Evolutionary conservation across 495 filamentous ascomycete genomes (phyloP), one percentile per base, ranked within the genome.

Genomic region (Coniosporium apollinis): DNA sequence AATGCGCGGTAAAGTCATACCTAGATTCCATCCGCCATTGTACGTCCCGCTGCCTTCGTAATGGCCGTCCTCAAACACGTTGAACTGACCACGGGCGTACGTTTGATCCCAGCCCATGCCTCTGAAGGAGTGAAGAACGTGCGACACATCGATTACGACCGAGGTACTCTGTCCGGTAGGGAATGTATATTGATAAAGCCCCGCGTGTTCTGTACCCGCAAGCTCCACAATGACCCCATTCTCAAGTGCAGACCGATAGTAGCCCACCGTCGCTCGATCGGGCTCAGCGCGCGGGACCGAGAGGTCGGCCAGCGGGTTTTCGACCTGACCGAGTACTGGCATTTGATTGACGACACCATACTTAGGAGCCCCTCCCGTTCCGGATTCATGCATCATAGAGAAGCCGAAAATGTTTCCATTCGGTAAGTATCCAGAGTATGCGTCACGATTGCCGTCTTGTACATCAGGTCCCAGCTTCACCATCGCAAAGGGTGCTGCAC

Each of bases 291-390:
- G 58, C 10, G 51, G 41, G 6, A 66, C 55, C n/a, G 67, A 69
- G 15, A 67, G 50, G 39, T 78, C 67, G 0, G 51, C 55, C n/a
- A 79, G 55, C 9, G 74, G 73, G 30, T 82, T 66, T 7, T 26
- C 24, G 13, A 74, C 47, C 13, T 62, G 54, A 1, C 69, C 66
- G 0, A 66, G 37, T 2, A 73, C 52, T 0, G 78, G 76, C 49
- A 81, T 60, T 43, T 82, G 78, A 3, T 68, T 61, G 13, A 82
- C 71, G 5, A 76, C 72, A 0, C 77, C 76, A 39, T 82, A 83
- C 53, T 80, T 82, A 1, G 77, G 76, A 2, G 76, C 75, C 9
- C 78, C 78, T 2, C 79, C 79, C 6, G 74, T 84, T 3, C 78
- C 78, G 33, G 69, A 72, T 50, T 82, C 77, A 45, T 83, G 78